A percentile compares a stretch with the other conserved stretches of the same genome.
Conservation (phyloP, 2,329 filamentous ascomycete genomes). For the Sordariomycetes sp. region DNA sequence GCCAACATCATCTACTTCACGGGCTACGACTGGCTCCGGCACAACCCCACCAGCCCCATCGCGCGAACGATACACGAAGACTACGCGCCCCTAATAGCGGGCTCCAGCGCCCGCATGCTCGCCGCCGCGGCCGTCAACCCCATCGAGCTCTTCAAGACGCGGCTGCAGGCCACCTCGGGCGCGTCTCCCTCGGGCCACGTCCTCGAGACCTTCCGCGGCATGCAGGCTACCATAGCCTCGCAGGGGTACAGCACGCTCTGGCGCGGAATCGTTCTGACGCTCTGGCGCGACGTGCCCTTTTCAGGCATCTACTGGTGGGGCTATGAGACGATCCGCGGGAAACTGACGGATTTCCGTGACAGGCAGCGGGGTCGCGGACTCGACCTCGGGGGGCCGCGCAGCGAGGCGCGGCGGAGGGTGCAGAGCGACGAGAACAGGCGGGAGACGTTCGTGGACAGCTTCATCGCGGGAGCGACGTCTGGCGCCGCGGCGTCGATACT, state of each 20-base stretch:
- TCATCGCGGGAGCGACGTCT: constrained; percentile 70
- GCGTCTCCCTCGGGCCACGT: constrained; percentile 55
- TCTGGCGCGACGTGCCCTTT: constrained; percentile 96
- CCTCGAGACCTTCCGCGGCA: constrained; percentile 60
- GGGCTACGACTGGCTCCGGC: constrained; percentile 89
- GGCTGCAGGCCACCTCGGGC: constrained; percentile 67
- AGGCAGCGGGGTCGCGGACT: constrained; percentile 20
- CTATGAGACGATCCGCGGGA: constrained; percentile 71
- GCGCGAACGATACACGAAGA: constrained; percentile 47
- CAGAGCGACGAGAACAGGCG: constrained; percentile 57
- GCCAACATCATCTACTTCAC: constrained; percentile 98
- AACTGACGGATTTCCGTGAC: constrained; percentile 56
- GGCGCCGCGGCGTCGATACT: constrained; percentile 77
- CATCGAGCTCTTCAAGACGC: constrained; percentile 86
- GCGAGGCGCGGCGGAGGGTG: constrained; percentile 34
- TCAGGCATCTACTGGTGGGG: constrained; percentile 98
- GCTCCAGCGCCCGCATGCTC: constrained; percentile 62
- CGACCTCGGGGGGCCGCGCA: constrained; percentile 17
- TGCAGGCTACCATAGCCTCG: constrained; percentile 64
- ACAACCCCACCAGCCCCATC: constrained; percentile 60
- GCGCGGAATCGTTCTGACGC: constrained; percentile 77
- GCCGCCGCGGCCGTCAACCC: constrained; percentile 78
- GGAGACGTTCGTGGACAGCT: constrained; percentile 77
- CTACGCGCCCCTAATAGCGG: constrained; percentile 69
- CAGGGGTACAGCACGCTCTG: constrained; percentile 76